These are phyloP conservation scores for Nakazawaea anatomiae DNA, from an alignment of 805 yeast genomes.

Conservation along the genomic window DNA sequence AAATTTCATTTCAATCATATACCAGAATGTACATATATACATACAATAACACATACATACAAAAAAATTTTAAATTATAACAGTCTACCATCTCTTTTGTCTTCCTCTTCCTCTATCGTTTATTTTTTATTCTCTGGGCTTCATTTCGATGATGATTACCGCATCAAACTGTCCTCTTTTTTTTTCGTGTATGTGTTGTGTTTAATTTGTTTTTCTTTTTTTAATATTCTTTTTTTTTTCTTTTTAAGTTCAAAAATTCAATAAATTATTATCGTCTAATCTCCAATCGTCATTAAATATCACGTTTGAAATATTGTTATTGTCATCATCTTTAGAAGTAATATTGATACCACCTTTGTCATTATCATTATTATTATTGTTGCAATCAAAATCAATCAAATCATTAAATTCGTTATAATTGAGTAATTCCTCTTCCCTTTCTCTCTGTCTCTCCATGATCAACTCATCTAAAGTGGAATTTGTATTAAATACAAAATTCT, in stretches of 20 bases:
- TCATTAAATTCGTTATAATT: conserved; percentile 13
- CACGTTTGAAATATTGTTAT: background rate
- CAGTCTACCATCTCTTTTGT: no score
- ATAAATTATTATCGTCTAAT: conserved; percentile 9
- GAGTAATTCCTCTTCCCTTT: conserved; percentile 11
- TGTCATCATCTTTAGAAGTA: background rate
- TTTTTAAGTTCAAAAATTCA: conserved; percentile 3
- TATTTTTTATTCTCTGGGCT: no score
- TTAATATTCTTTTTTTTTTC: no score
- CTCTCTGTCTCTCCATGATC: conserved; percentile 10
- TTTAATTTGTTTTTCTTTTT: no score
- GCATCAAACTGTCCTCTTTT: no score
- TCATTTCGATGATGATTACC: no score
- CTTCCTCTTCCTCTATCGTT: no score
- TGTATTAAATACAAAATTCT: conserved; percentile 8
- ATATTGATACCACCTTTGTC: background rate
- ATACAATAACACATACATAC: no score
- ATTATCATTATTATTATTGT: background rate
- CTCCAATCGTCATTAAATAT: conserved; percentile 11
- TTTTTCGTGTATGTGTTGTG: no score
- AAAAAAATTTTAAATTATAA: no score
- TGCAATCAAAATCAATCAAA: conserved; percentile 9
- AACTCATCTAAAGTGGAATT: conserved; percentile 10
- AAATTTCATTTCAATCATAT: no score
- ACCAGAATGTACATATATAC: no score